Evolutionary conservation across 1,139 yeast genomes (phyloP), one percentile per base, ranked within the genome.

Genomic region (Nakaseomyces kungkrabaensis): DNA sequence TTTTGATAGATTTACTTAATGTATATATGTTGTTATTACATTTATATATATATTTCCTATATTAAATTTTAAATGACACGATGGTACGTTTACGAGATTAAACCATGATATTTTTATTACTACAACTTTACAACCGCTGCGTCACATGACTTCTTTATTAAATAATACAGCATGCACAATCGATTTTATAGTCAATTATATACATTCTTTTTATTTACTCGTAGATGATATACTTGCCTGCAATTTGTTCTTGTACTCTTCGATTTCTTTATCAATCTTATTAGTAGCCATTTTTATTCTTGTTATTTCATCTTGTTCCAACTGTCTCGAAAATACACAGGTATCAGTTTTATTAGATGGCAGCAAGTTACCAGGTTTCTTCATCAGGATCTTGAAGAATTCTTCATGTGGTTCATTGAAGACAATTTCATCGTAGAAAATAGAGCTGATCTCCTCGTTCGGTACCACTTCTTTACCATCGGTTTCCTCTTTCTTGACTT

Each of bases 361-460:
- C 45, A 89, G 68, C 49, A 84, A 61, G 48, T 87, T 85, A 32
- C 88, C 83, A 1, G 97, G 95, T 52, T 77, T 75, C 44, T 76
- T 69, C 8, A 96, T 87, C 59, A 92, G 73, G 6, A 82, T 71
- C 56, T 85, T 57, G 53, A 92, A 90, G 67, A 89, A 79, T 31
- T 77, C 76, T 59, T 92, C 97, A 1, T 97, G 89, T 2, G 99
- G 99, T 65, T 92, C 99, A 63, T 86, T 89, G 63, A 94, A 92
- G 9, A 92, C 96, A 37, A 92, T 72, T 65, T 92, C 98, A 62
- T 92, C 98, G 63, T 85, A 92, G 44, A 84, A 72, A 4, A 85
- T 78, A 45, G 92, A 80, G 59, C 87, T 81, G 4, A 83, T 85
- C 9, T 68, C 65, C 34, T 67, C 65, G 27, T 59, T 57, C 36